Conservation (phyloP, 2,329 filamentous ascomycete species). For the Venturia oleaginea region DNA sequence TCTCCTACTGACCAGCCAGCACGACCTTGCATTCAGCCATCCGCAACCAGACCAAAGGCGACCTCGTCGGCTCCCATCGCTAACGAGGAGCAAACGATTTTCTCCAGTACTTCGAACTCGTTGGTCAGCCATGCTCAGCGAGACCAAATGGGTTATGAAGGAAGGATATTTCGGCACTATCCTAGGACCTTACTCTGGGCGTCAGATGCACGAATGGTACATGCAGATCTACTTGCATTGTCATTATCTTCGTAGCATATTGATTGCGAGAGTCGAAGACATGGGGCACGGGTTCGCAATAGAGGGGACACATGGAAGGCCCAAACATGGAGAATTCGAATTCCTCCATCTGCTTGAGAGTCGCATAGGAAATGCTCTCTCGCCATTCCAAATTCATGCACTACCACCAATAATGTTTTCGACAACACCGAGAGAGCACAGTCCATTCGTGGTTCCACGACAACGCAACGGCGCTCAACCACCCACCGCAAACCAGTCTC, state of each 20-base stretch:
- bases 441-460: constrained; percentile 64
- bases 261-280: constrained; percentile 93
- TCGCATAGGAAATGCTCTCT: too few species aligned
- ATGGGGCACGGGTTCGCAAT: too few species aligned
- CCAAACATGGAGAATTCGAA: neutral
- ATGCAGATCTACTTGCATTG: constrained; percentile 96
- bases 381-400: too few species aligned
- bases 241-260: constrained; percentile 88
- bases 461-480: constrained; percentile 47
- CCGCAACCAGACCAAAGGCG: neutral
- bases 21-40: neutral
- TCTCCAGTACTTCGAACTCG: neutral
- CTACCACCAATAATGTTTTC: too few species aligned
- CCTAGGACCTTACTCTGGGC: constrained; percentile 87
- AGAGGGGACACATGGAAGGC: neutral
- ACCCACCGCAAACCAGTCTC: constrained; percentile 86
- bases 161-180: constrained; percentile 72
- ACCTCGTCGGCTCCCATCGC: neutral
- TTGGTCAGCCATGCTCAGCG: constrained; percentile 75
- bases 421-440: too few species aligned
- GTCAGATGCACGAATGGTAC: constrained; percentile 99
- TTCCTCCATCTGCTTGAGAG: neutral
- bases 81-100: neutral
- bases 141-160: constrained; percentile 97
- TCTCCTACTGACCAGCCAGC: neutral